Conservation (phyloP, 2,329 filamentous ascomycete species). For the Fulvia fulva region DNA sequence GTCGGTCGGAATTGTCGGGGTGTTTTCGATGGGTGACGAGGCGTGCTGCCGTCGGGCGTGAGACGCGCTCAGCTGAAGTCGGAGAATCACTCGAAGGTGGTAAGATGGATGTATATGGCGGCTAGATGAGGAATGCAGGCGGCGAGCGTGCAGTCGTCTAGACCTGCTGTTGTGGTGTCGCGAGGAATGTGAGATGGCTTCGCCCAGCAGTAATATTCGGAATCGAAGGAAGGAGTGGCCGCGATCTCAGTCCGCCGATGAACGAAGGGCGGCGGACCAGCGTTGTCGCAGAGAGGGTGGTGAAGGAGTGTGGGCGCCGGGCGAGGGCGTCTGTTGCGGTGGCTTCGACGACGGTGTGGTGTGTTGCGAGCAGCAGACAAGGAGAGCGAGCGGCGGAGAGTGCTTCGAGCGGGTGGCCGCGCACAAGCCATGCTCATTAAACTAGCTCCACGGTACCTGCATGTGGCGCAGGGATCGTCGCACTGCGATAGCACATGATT, state of each 20-base stretch:
- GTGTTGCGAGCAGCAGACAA: conserved; percentile 1
- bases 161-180: conserved; percentile 7
- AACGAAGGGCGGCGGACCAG: conserved; percentile 20
- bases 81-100: conserved; percentile 1
- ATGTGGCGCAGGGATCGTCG: neutral
- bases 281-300: conserved; percentile 2
- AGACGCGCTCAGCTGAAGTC: neutral
- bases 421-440: neutral
- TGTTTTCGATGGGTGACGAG: conserved; percentile 1
- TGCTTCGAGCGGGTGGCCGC: neutral
- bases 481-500: neutral
- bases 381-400: neutral
- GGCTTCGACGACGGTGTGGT: neutral
- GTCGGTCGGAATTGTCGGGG: conserved; percentile 3
- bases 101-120: conserved; percentile 4
- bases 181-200: conserved; percentile 10
- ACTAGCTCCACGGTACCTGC: neutral
- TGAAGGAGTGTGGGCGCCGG: conserved; percentile 5
- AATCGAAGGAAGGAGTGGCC: conserved; percentile 14
- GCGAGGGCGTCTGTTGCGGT: neutral
- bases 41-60: conserved; percentile 1
- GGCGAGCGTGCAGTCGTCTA: conserved; percentile 11
- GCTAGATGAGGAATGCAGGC: conserved; percentile 18
- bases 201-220: conserved; percentile 2
- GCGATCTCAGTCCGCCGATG: conserved; percentile 15